These are phyloP conservation scores for Chalara sp. DNA, from an alignment of 2,329 filamentous ascomycete species.

Conservation along the genomic window DNA sequence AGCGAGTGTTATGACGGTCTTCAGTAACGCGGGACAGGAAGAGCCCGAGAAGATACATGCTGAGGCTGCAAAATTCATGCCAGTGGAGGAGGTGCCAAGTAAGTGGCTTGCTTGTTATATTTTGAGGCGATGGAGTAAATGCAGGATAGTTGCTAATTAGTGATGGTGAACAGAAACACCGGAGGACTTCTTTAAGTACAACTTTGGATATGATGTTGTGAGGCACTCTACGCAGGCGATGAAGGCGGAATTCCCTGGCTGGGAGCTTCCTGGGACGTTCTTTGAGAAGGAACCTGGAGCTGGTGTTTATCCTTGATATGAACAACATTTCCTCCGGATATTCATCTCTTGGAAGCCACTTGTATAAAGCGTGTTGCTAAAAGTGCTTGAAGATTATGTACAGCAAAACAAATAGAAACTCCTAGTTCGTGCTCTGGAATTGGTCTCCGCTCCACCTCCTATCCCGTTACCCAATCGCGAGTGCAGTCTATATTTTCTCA, in stretches of 20 bases:
- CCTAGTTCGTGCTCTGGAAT: too few species aligned
- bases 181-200: slow-evolving; percentile 21
- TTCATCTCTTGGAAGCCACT: too few species aligned
- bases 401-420: too few species aligned
- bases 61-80: slow-evolving; percentile 22
- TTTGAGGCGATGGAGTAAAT: background rate
- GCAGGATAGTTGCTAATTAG: background rate
- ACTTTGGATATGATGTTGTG: slow-evolving; percentile 25
- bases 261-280: slow-evolving; percentile 14
- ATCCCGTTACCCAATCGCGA: too few species aligned
- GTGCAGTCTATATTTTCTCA: too few species aligned
- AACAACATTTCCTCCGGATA: too few species aligned
- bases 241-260: slow-evolving; percentile 6
- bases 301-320: slow-evolving; percentile 11
- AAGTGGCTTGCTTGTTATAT: slow-evolving; percentile 4
- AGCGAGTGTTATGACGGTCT: slow-evolving; percentile 42
- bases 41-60: slow-evolving; percentile 23
- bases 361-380: too few species aligned
- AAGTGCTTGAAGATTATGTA: too few species aligned
- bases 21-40: slow-evolving; percentile 32
- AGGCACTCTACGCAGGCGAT: slow-evolving; percentile 10
- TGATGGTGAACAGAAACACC: slow-evolving; percentile 14
- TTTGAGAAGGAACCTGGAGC: slow-evolving; percentile 12
- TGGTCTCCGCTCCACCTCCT: too few species aligned
- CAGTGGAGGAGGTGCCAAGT: slow-evolving; percentile 27